Conservation (phyloP, 768 basidiomycete genomes). For the Leccinum sublutescens region DNA sequence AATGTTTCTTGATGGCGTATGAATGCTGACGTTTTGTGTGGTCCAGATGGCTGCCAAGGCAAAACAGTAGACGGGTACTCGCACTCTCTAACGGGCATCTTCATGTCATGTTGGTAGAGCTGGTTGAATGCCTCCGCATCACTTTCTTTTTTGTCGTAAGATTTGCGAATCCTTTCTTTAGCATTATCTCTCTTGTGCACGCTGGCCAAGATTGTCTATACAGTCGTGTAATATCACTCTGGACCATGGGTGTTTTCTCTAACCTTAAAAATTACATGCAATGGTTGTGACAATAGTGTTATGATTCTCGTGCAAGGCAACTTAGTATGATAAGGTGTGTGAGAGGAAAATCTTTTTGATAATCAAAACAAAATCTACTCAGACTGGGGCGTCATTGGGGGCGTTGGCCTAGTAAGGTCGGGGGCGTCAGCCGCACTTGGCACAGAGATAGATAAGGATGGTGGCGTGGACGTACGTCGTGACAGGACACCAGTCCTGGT, state of each 20-base stretch:
- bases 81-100: background rate
- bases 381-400: background rate
- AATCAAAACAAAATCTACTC: background rate
- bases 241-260: conserved; percentile 6
- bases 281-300: conserved; percentile 4
- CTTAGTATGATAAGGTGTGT: background rate
- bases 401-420: background rate
- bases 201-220: conserved; percentile 18
- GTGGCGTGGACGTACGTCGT: background rate
- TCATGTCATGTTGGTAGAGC: background rate
- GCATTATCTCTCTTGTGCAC: conserved; percentile 6
- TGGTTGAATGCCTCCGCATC: background rate
- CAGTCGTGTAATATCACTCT: conserved; percentile 25
- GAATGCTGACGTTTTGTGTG: conserved; percentile 3
- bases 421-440: background rate
- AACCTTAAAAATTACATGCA: conserved; percentile 1
- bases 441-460: background rate
- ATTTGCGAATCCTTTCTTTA: background rate
- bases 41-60: conserved; percentile 68
- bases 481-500: background rate
- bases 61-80: conserved; percentile 37
- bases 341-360: too few relatives aligned
- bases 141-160: background rate
- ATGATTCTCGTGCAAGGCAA: too few relatives aligned
- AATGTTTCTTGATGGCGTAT: background rate